Evolutionary conservation across 345 rosid genomes (phyloP).

Genomic region (Lepidium aucheri): DNA sequence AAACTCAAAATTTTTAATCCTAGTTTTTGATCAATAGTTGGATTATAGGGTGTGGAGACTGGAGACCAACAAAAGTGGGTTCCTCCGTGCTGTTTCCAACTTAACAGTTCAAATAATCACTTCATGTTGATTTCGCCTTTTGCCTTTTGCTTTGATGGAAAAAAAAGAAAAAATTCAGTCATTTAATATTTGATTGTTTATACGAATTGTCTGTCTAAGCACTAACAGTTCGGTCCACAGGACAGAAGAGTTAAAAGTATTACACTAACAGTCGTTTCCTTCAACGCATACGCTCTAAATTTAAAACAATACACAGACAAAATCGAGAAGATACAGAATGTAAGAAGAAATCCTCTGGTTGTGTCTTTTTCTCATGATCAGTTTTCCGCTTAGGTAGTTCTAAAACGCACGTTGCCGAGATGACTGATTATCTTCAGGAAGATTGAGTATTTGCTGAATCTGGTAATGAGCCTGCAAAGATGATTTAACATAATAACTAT

Average conservation of each 20-base stretch:
- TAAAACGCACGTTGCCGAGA: constrained; percentile 11
- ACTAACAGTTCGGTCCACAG: no score
- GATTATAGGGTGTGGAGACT: background rate
- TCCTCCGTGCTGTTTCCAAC: no score
- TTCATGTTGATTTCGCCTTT: no score
- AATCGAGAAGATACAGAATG: background rate
- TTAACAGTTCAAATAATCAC: no score
- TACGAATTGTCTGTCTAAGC: no score
- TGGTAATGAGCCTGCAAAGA: constrained; percentile 24
- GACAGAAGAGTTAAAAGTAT: no score
- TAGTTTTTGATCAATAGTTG: no score
- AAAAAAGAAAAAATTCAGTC: no score
- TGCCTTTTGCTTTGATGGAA: no score
- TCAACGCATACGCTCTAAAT: background rate
- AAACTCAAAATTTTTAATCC: no score
- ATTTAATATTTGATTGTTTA: no score
- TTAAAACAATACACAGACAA: background rate
- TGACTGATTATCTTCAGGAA: constrained; percentile 18
- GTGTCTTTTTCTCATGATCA: background rate
- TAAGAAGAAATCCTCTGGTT: background rate
- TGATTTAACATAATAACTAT: background rate
- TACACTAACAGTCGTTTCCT: no score
- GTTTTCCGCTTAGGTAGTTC: background rate
- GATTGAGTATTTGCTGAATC: constrained; percentile 31
- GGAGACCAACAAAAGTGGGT: background rate